These are phyloP conservation scores for Cucurbita maxima DNA, from an alignment of 306 rosid genomes.

Conservation along the genomic window DNA sequence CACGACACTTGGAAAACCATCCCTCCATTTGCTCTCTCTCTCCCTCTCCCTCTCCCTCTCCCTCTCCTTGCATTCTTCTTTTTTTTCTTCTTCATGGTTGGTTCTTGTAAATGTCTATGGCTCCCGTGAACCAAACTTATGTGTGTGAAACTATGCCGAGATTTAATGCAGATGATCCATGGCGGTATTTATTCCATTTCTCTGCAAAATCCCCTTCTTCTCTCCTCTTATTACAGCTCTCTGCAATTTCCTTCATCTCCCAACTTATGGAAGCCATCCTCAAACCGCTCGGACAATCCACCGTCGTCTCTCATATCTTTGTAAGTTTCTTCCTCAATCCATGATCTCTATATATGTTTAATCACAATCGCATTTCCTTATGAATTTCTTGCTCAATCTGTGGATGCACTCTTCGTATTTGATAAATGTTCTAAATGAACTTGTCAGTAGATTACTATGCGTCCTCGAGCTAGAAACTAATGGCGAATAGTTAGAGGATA, in stretches of 20 bases:
- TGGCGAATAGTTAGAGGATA: neutral
- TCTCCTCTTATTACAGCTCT: constrained; percentile 41
- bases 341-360: neutral
- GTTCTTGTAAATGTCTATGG: neutral
- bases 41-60: neutral
- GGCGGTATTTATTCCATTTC: constrained; percentile 1
- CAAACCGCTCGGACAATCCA: constrained; percentile 47
- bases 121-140: constrained; percentile 8
- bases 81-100: neutral
- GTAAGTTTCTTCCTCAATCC: constrained; percentile 22
- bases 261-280: constrained; percentile 21
- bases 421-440: neutral
- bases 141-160: constrained; percentile 27
- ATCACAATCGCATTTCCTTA: constrained; percentile 30
- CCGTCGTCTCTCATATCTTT: constrained; percentile 48
- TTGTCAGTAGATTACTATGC: neutral
- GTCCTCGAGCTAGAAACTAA: neutral
- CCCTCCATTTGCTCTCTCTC: constrained; percentile 18
- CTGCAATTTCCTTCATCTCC: constrained; percentile 19
- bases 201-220: constrained; percentile 26
- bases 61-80: neutral
- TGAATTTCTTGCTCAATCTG: constrained; percentile 11
- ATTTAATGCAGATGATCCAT: neutral
- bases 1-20: constrained; percentile 3
- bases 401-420: neutral